Evolutionary conservation across 192 early-diverging fungal species (phyloP).

Genomic region (Anaeromyces robustus): DNA sequence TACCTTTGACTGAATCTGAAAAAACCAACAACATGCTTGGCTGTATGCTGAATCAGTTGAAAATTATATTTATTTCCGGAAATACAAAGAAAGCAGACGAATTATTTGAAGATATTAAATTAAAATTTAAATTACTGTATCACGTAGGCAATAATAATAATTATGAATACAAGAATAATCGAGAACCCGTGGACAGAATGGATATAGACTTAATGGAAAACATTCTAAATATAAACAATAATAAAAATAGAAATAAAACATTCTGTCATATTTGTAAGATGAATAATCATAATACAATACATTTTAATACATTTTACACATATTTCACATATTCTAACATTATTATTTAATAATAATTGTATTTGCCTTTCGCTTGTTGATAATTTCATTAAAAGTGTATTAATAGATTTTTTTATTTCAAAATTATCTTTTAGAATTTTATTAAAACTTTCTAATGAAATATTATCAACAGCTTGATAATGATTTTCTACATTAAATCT

Average conservation of each 20-base stretch:
- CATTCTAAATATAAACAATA: not conserved
- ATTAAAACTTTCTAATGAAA: too few relatives aligned
- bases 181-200: not conserved
- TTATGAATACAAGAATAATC: too few relatives aligned
- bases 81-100: not conserved
- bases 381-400: too few relatives aligned
- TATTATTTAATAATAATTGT: too few relatives aligned
- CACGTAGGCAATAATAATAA: not conserved
- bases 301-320: too few relatives aligned
- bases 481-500: too few relatives aligned
- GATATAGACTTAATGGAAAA: not conserved
- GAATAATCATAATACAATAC: not conserved
- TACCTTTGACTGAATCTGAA: not conserved
- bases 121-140: not conserved
- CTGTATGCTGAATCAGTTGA: not conserved
- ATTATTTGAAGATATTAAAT: not conserved
- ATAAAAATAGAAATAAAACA: not conserved
- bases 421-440: too few relatives aligned
- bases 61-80: not conserved
- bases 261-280: not conserved
- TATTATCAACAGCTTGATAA: too few relatives aligned
- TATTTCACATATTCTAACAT: too few relatives aligned
- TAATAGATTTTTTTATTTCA: too few relatives aligned
- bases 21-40: not conserved
- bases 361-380: too few relatives aligned